Evolutionary conservation across 129 eudicot genomes (phyloP), one percentile per base, ranked within the genome.

Genomic region (Lonicera japonica): DNA sequence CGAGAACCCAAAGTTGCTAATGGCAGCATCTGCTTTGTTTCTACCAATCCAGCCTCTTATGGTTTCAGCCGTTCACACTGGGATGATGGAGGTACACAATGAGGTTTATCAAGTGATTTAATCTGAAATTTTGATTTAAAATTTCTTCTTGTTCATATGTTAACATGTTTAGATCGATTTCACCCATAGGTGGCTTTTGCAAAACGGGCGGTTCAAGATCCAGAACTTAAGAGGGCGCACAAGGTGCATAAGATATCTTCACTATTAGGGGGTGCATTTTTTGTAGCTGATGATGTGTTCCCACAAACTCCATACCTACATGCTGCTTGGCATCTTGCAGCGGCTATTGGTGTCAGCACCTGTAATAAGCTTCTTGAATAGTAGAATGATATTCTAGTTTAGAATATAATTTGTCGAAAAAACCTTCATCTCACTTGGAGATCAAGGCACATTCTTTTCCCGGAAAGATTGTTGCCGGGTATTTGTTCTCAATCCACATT

Each of bases 1-100:
- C 5, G 97, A 90, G 73, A 87, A 90, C 75, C 89, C 95, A 8
- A 90, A 84, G 68, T 72, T 83, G 15, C 65, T 90, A 41, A 90
- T 90, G 97, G 97, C 87, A 16, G 97, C 86, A 43, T 86, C 97
- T 54, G 97, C 95, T 50, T 60, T 90, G 65, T 71, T 79, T 59
- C 79, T 90, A 39, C 97, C 97, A 21, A 71, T 90, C 79, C 95
- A 90, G 58, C 97, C 97, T 60, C 77, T 90, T 29, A 90, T 90
- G 95, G 97, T 90, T 61, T 86, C 95, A 38, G 92, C 74, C 57
- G 95, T 86, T 75, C 97, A 90, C 64, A 90, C 97, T 11, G 95
- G 97, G 47, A 78, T 90, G 79, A 90, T 90, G 97, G 97, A 90
- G 95, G 97, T 88, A 88, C n/a, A n/a, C n/a, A n/a, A n/a, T n/a